A percentile compares a stretch with the other conserved stretches of the same genome.
These are phyloP conservation scores for Sporothrix schenckii DNA, from an alignment of 2,329 filamentous ascomycete genomes.

Conservation along the genomic window DNA sequence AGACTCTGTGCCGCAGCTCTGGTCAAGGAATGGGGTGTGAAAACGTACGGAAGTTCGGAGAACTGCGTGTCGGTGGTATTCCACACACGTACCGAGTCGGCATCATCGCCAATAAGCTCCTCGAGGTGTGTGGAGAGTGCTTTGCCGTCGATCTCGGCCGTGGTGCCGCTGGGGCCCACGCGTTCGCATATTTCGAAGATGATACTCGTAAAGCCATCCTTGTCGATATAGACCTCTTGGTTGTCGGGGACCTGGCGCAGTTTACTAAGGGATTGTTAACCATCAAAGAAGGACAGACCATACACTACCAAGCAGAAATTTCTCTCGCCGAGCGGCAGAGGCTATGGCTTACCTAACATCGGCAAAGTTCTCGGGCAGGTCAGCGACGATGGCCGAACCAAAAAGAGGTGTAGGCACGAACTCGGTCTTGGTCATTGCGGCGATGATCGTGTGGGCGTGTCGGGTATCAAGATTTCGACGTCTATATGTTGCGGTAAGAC, in stretches of 20 bases:
- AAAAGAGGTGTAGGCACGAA: slow-evolving; percentile 66
- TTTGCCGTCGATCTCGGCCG: slow-evolving; percentile 66
- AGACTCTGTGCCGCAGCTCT: neutral
- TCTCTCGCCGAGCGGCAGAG: too few relatives aligned
- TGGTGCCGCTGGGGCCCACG: slow-evolving; percentile 59
- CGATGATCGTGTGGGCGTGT: neutral
- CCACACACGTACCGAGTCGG: slow-evolving; percentile 67
- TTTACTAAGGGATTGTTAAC: slow-evolving; percentile 51
- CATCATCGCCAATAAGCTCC: slow-evolving; percentile 67
- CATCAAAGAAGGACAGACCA: neutral
- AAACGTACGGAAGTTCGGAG: slow-evolving; percentile 44
- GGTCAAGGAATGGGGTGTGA: neutral
- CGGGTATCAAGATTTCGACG: neutral
- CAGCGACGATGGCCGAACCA: slow-evolving; percentile 70
- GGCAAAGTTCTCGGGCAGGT: slow-evolving; percentile 68
- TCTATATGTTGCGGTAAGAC: neutral
- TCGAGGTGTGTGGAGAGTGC: slow-evolving; percentile 71
- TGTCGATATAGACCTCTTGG: slow-evolving; percentile 90
- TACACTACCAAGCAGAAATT: neutral
- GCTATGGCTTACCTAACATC: slow-evolving; percentile 67
- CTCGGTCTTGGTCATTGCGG: slow-evolving; percentile 48
- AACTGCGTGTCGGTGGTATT: slow-evolving; percentile 65
- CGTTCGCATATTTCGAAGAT: slow-evolving; percentile 90
- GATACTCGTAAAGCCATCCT: slow-evolving; percentile 79
- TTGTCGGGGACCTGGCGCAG: slow-evolving; percentile 79